Evolutionary conservation across 768 basidiomycete genomes (phyloP).

Genomic region (Calocybe gangraenosa): DNA sequence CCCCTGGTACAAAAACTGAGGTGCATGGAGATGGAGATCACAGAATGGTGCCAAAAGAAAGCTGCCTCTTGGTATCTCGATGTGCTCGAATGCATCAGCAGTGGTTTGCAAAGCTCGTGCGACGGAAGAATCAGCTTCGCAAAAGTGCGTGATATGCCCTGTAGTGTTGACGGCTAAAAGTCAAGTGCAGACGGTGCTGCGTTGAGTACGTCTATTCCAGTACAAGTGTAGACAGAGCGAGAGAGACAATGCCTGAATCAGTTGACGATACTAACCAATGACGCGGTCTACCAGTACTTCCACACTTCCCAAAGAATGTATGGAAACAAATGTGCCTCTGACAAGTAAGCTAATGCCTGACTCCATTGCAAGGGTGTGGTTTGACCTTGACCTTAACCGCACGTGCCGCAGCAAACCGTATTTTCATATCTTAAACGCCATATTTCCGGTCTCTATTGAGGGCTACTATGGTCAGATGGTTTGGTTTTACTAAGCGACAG

Average conservation of each 20-base stretch:
- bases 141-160: conserved; percentile 53
- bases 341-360: conserved; percentile 25
- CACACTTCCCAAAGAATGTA: conserved; percentile 47
- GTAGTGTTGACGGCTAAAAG: conserved; percentile 21
- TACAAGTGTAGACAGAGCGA: no score
- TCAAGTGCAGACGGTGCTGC: no score
- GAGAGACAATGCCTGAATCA: no score
- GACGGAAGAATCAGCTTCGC: conserved; percentile 33
- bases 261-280: conserved; percentile 33
- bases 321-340: conserved; percentile 56
- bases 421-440: no score
- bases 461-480: no score
- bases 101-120: conserved; percentile 19
- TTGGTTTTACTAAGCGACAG: no score
- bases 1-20: conserved; percentile 86
- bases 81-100: conserved; percentile 5
- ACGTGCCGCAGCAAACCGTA: no score
- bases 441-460: no score
- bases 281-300: conserved; percentile 54
- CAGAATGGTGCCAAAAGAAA: conserved; percentile 79
- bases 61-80: conserved; percentile 42
- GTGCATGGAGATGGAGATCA: conserved; percentile 84
- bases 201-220: no score
- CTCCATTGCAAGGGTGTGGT: no score
- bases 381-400: no score